Evolutionary conservation across 1,284 basidiomycete species (phyloP), one percentile per base, ranked within the genome.

Genomic region (Sporisorium reilianum): DNA sequence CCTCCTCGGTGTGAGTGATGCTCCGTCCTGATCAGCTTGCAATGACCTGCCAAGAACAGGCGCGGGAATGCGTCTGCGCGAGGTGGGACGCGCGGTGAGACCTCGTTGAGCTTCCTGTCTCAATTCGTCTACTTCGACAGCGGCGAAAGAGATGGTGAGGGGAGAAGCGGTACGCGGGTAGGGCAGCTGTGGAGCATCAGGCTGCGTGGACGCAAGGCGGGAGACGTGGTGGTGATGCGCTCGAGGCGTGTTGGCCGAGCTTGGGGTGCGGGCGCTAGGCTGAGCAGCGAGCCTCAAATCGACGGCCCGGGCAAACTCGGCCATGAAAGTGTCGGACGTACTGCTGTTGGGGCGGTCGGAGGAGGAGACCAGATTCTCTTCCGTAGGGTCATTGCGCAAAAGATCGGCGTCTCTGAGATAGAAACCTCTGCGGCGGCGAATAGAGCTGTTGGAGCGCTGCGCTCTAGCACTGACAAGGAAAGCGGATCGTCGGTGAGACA

Each of bases 121-220:
- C 26, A 12, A 8, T 8, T 36, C 38, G 26, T 61, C 42, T 12
- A 40, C 38, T 23, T 53, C 61, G 14, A 23, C 48, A 32, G 57
- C 30, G 6, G 56, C 40, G 26, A 72, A 72, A 1, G 69, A 32
- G 7, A 72, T 30, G 26, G 44, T 32, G 36, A 72, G 59, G 7
- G 69, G 69, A 20, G 69, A 72, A 22, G 64, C 60, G 25, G 60
- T 64, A 8, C 69, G 69, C 3, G 66, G 55, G 36, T 67, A 50
- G 9, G 69, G 69, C 38, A 72, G 32, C 25, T 72, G 69, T 8
- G 69, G 69, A 18, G 63, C 55, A 26, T 18, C 26, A 9, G 53
- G 61, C 20, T 52, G 57, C 6, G 26, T 5, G 1, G 42, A 26
- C 7, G 14, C 23, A 32, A 9, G 5, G 30, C 44, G 23, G 18